Percentiles rank a stretch among this genome's conserved stretches.
phyloP scores from a whole-genome alignment of 202 grass and related monocot species.

The Musa balbisiana region DNA sequence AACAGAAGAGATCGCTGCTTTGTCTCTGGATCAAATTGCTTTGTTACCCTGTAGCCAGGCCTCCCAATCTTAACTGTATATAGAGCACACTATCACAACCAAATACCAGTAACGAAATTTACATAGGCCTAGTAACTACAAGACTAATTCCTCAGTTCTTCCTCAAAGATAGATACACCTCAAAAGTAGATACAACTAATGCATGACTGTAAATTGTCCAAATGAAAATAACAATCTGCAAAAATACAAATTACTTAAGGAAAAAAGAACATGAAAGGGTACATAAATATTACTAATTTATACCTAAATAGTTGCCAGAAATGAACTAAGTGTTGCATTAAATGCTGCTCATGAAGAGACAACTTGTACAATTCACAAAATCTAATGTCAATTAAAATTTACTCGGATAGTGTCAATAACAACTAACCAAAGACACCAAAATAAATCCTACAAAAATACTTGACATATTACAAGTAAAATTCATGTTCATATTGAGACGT shows the following conservation, averaged over 20 bases:
- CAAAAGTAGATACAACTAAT: not conserved
- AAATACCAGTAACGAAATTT: constrained; percentile 2
- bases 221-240: not conserved
- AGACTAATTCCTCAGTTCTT: not conserved
- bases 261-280: no score
- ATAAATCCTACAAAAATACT: not conserved
- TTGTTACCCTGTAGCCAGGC: constrained; percentile 82
- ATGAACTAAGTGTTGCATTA: no score
- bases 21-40: constrained; percentile 82
- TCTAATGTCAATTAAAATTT: no score
- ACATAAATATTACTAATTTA: no score
- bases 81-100: constrained; percentile 25
- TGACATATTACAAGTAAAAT: not conserved
- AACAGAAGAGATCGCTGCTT: constrained; percentile 89
- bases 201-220: not conserved
- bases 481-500: not conserved
- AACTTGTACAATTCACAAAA: no score
- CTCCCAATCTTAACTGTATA: constrained; percentile 94
- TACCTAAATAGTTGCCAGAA: no score
- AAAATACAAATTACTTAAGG: not conserved
- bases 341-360: no score
- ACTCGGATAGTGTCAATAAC: no score
- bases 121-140: not conserved
- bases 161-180: not conserved
- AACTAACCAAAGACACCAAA: not conserved